These are phyloP conservation scores for Sugiyamaella neomexicana DNA, from an alignment of 1,139 yeast genomes.

Conservation along the genomic window DNA sequence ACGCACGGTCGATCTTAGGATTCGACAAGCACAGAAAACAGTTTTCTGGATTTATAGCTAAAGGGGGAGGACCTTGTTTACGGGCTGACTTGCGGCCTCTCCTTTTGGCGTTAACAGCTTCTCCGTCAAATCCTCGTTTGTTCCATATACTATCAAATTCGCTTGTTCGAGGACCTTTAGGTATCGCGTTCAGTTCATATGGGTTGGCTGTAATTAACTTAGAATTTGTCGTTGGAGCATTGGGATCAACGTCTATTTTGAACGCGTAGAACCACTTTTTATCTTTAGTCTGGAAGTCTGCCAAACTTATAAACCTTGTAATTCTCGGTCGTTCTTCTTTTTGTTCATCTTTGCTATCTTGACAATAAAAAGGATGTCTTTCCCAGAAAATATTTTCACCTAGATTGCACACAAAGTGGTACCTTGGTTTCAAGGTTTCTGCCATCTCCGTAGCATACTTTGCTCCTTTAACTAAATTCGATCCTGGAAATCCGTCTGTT, in stretches of 20 bases:
- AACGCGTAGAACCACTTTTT: constrained; percentile 36
- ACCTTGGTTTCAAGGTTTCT: constrained; percentile 25
- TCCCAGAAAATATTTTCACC: constrained; percentile 29
- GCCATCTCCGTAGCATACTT: constrained; percentile 17
- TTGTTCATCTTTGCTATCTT: constrained; percentile 13
- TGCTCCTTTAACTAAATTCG: constrained; percentile 7
- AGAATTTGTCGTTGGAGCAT: background rate
- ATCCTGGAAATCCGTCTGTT: constrained; percentile 18
- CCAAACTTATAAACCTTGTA: constrained; percentile 34
- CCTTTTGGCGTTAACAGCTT: background rate
- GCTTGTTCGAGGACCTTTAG: constrained; percentile 3
- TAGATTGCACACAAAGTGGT: constrained; percentile 26
- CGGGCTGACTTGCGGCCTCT: constrained; percentile 10
- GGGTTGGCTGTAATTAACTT: constrained; percentile 5
- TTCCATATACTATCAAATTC: constrained; percentile 11
- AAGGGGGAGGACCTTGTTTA: background rate
- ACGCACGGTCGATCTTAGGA: constrained; percentile 73
- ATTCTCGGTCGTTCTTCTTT: constrained; percentile 16
- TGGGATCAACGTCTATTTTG: constrained; percentile 20
- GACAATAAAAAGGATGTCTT: constrained; percentile 31
- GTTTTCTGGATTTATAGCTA: constrained; percentile 8
- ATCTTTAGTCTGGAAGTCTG: constrained; percentile 25
- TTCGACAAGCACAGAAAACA: constrained; percentile 88
- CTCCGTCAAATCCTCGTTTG: background rate
- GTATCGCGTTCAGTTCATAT: background rate